phyloP scores from a whole-genome alignment of 106 monocot genomes.

The Phalaenopsis aphrodite region DNA sequence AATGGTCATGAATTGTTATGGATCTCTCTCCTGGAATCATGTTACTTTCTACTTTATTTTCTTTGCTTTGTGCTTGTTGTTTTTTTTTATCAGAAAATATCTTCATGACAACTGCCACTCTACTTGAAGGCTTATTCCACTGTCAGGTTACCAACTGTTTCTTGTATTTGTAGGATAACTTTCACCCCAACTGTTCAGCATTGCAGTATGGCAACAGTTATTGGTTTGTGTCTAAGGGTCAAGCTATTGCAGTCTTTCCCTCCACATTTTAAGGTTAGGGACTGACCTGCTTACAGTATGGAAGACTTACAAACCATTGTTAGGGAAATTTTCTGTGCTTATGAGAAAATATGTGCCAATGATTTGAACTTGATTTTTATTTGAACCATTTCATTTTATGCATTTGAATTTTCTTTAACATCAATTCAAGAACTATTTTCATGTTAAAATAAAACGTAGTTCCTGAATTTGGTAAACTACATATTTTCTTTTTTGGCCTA shows the following conservation, averaged over 20 bases:
- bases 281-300: background rate
- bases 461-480: background rate
- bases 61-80: background rate
- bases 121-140: background rate
- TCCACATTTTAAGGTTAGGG: constrained; percentile 70
- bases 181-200: constrained; percentile 84
- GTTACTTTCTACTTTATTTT: background rate
- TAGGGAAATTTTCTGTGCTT: background rate
- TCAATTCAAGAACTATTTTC: background rate
- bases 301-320: background rate
- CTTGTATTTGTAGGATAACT: constrained; percentile 45
- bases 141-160: background rate
- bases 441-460: background rate
- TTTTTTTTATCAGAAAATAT: background rate
- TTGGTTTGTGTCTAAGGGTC: constrained; percentile 71
- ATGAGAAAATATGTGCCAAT: background rate
- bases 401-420: background rate
- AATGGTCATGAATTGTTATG: background rate
- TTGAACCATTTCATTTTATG: background rate
- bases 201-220: constrained; percentile 80
- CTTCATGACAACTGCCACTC: background rate
- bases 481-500: too few relatives aligned
- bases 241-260: constrained; percentile 76
- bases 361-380: background rate
- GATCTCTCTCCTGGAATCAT: background rate